phyloP scores from a whole-genome alignment of 345 rosid genomes.

The Eutrema yunnanense region DNA sequence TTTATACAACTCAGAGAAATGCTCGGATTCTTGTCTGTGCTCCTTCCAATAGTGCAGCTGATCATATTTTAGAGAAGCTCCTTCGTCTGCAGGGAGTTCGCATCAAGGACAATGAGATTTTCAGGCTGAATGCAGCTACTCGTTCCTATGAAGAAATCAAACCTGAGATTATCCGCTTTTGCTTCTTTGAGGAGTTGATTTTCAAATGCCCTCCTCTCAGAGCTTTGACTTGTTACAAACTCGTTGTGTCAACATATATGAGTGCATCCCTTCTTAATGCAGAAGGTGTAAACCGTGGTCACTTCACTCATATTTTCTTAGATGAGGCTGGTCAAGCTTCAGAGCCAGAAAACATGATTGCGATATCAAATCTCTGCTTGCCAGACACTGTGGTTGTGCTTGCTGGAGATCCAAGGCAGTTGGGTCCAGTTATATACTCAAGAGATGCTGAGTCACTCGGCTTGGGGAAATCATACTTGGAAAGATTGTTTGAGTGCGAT shows the following conservation, averaged over 20 bases:
- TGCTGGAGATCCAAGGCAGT: conserved; percentile 95
- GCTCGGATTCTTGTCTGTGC: conserved; percentile 77
- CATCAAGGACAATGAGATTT: conserved; percentile 52
- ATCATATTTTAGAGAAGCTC: conserved; percentile 67
- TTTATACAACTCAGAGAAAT: conserved; percentile 36
- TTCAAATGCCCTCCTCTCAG: conserved; percentile 67
- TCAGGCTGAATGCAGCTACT: conserved; percentile 80
- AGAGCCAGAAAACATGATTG: conserved; percentile 90
- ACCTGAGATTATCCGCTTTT: conserved; percentile 55
- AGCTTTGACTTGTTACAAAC: conserved; percentile 46
- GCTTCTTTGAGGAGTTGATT: conserved; percentile 57
- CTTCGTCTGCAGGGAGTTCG: conserved; percentile 40
- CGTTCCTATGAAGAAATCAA: conserved; percentile 65
- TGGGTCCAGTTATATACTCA: conserved; percentile 87
- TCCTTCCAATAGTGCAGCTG: conserved; percentile 92
- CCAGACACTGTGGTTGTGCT: conserved; percentile 76
- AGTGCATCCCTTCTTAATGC: conserved; percentile 71
- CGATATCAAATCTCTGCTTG: conserved; percentile 55
- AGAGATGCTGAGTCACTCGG: conserved; percentile 58
- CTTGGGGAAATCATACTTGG: conserved; percentile 70
- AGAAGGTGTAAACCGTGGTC: conserved; percentile 69
- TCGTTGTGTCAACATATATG: conserved; percentile 79
- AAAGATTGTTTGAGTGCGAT: conserved; percentile 63
- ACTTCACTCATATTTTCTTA: conserved; percentile 88
- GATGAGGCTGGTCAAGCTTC: conserved; percentile 99